Percentiles rank a stretch among this genome's conserved stretches.
Conservation (phyloP, 139 green algal genomes). For the Picochlorum sp. region DNA sequence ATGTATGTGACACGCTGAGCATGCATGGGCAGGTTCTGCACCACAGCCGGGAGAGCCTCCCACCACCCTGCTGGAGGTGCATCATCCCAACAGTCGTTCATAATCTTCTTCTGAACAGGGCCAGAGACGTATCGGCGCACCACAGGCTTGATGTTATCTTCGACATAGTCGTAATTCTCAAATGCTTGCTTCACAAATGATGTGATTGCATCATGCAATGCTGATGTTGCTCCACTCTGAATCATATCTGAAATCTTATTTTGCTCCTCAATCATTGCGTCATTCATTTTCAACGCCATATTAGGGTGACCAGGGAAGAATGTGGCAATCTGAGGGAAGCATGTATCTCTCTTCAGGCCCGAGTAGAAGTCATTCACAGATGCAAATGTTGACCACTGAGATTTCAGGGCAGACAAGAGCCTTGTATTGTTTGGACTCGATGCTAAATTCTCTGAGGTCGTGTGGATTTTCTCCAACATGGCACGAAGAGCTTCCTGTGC, state of each 20-base stretch:
- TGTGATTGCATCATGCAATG: neutral
- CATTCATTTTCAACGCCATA: conserved; percentile 11
- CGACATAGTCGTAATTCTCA: neutral
- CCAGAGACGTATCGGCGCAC: conserved; percentile 33
- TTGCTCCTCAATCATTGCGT: conserved; percentile 11
- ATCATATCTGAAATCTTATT: conserved; percentile 4
- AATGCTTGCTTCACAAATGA: neutral
- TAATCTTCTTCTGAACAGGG: conserved; percentile 29
- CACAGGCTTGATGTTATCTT: conserved; percentile 37
- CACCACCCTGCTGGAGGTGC: conserved; percentile 28
- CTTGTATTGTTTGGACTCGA: conserved; percentile 13
- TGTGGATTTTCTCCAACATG: conserved; percentile 3
- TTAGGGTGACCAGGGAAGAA: conserved; percentile 25
- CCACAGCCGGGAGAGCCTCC: conserved; percentile 26
- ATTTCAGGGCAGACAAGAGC: neutral
- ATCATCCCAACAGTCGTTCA: conserved; percentile 27
- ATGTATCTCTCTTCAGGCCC: conserved; percentile 14
- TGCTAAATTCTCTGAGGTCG: conserved; percentile 1
- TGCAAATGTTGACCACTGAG: conserved; percentile 14
- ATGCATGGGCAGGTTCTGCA: conserved; percentile 37
- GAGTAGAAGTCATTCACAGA: conserved; percentile 25
- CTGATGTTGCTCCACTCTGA: neutral
- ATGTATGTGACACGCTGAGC: conserved; percentile 37
- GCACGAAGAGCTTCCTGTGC: conserved; percentile 10
- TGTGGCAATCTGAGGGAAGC: conserved; percentile 22